Percentiles rank a stretch among this genome's conserved stretches.
Evolutionary conservation across 2,329 filamentous ascomycete genomes (phyloP).

Genomic region (Penicillium olsonii): DNA sequence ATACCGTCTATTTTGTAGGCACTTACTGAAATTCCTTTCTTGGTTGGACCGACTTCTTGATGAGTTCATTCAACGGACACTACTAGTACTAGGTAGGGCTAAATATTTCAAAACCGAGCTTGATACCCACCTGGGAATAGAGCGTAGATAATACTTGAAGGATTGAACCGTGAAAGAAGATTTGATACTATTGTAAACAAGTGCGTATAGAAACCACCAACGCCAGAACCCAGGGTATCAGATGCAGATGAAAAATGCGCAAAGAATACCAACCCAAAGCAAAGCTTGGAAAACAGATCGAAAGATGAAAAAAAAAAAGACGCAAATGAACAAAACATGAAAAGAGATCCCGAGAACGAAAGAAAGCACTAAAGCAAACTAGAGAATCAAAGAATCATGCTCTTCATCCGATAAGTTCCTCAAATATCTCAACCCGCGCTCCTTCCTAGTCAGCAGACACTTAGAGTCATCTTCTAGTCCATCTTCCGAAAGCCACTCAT

Average conservation of each 20-base stretch:
- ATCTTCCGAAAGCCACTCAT: constrained; percentile 40
- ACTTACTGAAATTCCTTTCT: too few relatives aligned
- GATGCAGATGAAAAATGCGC: constrained; percentile 16
- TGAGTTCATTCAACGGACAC: too few relatives aligned
- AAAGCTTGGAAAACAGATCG: not conserved
- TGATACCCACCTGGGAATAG: too few relatives aligned
- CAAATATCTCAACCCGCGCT: constrained; percentile 37
- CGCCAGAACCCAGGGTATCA: constrained; percentile 27
- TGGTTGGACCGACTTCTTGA: too few relatives aligned
- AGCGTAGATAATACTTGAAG: too few relatives aligned
- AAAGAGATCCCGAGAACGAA: not conserved
- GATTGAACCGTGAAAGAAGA: too few relatives aligned
- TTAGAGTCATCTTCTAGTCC: constrained; percentile 38
- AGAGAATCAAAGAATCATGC: constrained; percentile 38
- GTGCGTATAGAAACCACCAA: constrained; percentile 17
- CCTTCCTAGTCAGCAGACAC: constrained; percentile 36
- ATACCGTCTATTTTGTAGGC: too few relatives aligned
- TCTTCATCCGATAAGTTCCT: constrained; percentile 36
- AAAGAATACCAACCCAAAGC: constrained; percentile 4
- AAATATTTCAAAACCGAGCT: too few relatives aligned
- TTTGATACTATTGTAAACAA: too few relatives aligned
- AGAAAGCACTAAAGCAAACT: not conserved
- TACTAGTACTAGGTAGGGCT: too few relatives aligned
- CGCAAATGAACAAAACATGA: not conserved
- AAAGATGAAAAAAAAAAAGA: not conserved